Base-by-base conservation (phyloP, 2,329 filamentous ascomycete species). In the Fusarium stilboides region DNA sequence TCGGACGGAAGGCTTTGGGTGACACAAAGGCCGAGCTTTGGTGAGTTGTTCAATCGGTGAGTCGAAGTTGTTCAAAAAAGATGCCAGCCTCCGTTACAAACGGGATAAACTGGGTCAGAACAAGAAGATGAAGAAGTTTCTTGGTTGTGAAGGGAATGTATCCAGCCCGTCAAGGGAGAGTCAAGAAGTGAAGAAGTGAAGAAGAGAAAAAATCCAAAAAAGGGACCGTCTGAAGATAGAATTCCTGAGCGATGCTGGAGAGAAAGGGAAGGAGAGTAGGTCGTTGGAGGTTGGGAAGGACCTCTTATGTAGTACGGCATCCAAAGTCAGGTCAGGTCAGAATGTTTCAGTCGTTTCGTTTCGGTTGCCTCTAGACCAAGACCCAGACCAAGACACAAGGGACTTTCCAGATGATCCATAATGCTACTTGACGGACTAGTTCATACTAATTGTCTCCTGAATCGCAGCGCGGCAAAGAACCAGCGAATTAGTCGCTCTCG, bases 161-260 rank as follows among this genome's bases (percentile, higher is more conserved):
- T 61, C 63, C 68, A 67, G 68, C 68, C 68, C 68, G 67, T 63
- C 50, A 60, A 63, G 68, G 68, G 67, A 56, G 45, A 65, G 64
- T 70, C 44, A 65, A 24, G 53, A 61, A 57, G 42, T 45, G 54
- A 47, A 54, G 39, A 59, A 57, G 40, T 47, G 50, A 61, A 62
- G 50, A 55, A 63, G 46, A 60, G 56, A 17, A 57, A 65, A 26
- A 60, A 51, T 57, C 22, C 50, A 55, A 53, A 62, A 62, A 64
- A 58, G 59, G 44, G 55, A 54, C 42, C 40, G 51, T 65, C 43
- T 68, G 54, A 55, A 70, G 53, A 70, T 55, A 39, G 57, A 71
- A 69, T 74, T 73, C 70, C 71, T 73, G 63, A 66, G 72, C 56
- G 60, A 61, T 73, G 61, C 71, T 72, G 70, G 54, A 45, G 49